Base-by-base conservation (phyloP, 495 filamentous ascomycete species). In the Talaromyces adpressus region DNA sequence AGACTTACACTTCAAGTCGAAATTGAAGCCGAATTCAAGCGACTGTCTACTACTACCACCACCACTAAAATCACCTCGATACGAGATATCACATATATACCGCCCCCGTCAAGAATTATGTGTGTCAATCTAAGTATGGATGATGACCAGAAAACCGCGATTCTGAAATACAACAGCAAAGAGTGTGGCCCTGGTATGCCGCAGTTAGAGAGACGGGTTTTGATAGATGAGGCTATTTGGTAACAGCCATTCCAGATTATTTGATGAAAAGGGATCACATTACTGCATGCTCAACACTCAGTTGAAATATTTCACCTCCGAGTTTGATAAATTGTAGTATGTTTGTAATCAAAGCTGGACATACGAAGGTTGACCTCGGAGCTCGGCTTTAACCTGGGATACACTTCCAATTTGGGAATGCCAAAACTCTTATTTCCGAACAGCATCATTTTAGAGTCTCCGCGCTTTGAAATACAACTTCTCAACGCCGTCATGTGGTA, bases 1-100 rank as follows among this genome's bases (percentile, higher is more conserved):
- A 64, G 51, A 8, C 61, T 70, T 51, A 2, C 60, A 11, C 47
- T 68, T 9, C 32, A 63, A 6, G n/a, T 68, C n/a, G 65, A 69
- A 23, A 34, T 25, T 7, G 60, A 62, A 52, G 45, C 12, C 4
- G 60, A 62, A 49, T 22, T 52, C 6, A 23, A 34, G 12, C 12
- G 60, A 18, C 11, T 62, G 27, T 32, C n/a, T 20, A 23, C 27
- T 3, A 25, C 9, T 3, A 11, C 18, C 20, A 30, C 20, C 32
- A 32, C 29, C 12, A 36, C 29, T 30, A 30, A 30, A 9, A 3
- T 56, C 23, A 3, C 27, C 6, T 60, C 22, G 14, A 14, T 47
- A 16, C 8, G 14, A 34, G 45, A 52, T 14, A 53, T 62, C 22
- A 34, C 27, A 2, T 62, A 62, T 39, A 62, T 62, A 29, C 51